Evolutionary conservation across 139 green algal genomes (phyloP), one percentile per base, ranked within the genome.

Genomic region (Picochlorum sp.): DNA sequence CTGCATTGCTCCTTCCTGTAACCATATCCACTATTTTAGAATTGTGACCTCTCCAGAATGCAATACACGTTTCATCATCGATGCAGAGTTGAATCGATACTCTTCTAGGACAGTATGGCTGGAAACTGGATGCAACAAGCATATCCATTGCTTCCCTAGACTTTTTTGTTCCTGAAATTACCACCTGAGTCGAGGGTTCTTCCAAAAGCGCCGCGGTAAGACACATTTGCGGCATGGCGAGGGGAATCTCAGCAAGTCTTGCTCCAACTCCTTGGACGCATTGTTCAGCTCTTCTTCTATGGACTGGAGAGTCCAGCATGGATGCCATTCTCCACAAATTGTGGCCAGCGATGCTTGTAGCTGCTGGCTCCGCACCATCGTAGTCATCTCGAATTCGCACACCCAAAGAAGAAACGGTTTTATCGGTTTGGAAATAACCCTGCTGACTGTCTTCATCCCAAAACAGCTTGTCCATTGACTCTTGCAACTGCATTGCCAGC

Each of bases 291-390:
- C 60, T 59, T 32, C 55, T 22, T 26, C 33, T 20, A 16, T 63
- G 41, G 30, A 22, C 22, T 14, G 14, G 10, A 3, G 36, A 14
- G 29, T 55, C 32, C 33, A 57, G 30, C 29, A 86, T 57, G 1
- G 60, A 69, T 14, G 73, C 75, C 22, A 93, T 65, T 1, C 76
- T 57, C 10, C 76, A 50, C 32, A 91, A 70, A 65, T 96, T 95
- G 41, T 40, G 16, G 1, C 67, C 69, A 2, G 86, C 81, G 4
- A 91, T 68, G 55, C 73, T 85, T 47, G 72, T 85, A 10, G 85
- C 77, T 6, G 80, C 74, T 7, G 88, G 88, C 65, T 96, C 88
- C 2, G 88, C 88, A 3, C 86, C 84, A 44, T 94, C 85, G 33
- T 94, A 94, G 39, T 94, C 85, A 44, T 74, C 63, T 58, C 94